Percentiles rank a stretch among this genome's conserved stretches.
phyloP scores from a whole-genome alignment of 768 basidiomycete genomes.

The Suillus subalutaceus region DNA sequence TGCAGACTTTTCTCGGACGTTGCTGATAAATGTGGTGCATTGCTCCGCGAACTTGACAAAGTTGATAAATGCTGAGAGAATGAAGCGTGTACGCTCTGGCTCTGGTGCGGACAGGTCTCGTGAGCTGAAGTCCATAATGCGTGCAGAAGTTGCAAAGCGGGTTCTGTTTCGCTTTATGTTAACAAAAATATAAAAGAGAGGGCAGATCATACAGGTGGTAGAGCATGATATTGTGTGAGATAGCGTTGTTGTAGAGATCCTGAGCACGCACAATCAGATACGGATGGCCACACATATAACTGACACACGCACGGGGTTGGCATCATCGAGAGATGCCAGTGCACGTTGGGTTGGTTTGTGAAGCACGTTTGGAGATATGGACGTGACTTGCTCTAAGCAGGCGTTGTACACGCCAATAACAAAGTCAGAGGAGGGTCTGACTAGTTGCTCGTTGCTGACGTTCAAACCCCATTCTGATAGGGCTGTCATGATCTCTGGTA shows the following conservation, averaged over 20 bases:
- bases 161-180: constrained; percentile 41
- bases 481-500: constrained; percentile 63
- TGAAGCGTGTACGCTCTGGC: constrained; percentile 67
- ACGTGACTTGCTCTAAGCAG: constrained; percentile 73
- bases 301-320: constrained; percentile 52
- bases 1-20: constrained; percentile 63
- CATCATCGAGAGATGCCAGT: constrained; percentile 50
- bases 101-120: constrained; percentile 77
- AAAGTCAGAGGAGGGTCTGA: constrained; percentile 68
- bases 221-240: constrained; percentile 65
- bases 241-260: constrained; percentile 67
- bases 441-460: constrained; percentile 68
- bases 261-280: constrained; percentile 27
- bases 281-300: background rate
- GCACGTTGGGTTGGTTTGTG: constrained; percentile 60
- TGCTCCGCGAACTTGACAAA: constrained; percentile 90
- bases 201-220: constrained; percentile 58
- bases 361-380: constrained; percentile 59
- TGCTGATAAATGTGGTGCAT: constrained; percentile 59
- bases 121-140: constrained; percentile 76
- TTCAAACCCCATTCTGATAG: constrained; percentile 71
- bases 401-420: constrained; percentile 70
- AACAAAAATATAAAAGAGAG: background rate
- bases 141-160: constrained; percentile 72
- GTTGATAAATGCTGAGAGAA: constrained; percentile 90